Conservation (phyloP, 306 rosid species). For the Cucurbita argyrosperma region DNA sequence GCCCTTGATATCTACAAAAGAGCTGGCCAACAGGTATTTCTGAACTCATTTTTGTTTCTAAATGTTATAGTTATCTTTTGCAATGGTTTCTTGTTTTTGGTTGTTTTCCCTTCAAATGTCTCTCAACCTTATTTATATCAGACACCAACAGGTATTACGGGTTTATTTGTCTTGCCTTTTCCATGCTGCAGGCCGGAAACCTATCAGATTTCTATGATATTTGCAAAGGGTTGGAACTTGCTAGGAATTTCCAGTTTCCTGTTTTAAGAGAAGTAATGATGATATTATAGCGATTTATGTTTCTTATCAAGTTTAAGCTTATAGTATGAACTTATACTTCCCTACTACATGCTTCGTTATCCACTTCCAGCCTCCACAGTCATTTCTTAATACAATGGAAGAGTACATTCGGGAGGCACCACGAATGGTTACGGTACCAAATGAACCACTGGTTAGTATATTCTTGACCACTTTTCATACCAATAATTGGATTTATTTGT, state of each 20-base stretch:
- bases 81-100: neutral
- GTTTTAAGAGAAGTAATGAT: slow-evolving; percentile 66
- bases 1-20: slow-evolving; percentile 90
- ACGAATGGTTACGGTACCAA: slow-evolving; percentile 63
- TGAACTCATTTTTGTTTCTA: neutral
- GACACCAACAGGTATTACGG: neutral
- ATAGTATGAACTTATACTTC: neutral
- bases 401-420: slow-evolving; percentile 96
- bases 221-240: slow-evolving; percentile 94
- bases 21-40: slow-evolving; percentile 87
- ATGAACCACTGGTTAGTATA: slow-evolving; percentile 71
- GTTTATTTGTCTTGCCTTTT: slow-evolving; percentile 4
- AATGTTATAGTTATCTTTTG: neutral
- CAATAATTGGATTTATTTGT: neutral
- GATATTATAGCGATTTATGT: neutral
- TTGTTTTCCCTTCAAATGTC: neutral
- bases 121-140: neutral
- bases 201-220: slow-evolving; percentile 86
- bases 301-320: slow-evolving; percentile 6
- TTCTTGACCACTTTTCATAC: neutral
- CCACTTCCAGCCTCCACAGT: slow-evolving; percentile 77
- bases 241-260: slow-evolving; percentile 97
- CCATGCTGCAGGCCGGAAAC: slow-evolving; percentile 50
- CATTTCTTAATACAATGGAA: slow-evolving; percentile 91
- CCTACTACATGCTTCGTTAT: slow-evolving; percentile 8